Evolutionary conservation across 2,329 filamentous ascomycete genomes (phyloP), one percentile per base, ranked within the genome.

Genomic region (Claviceps digitariae): DNA sequence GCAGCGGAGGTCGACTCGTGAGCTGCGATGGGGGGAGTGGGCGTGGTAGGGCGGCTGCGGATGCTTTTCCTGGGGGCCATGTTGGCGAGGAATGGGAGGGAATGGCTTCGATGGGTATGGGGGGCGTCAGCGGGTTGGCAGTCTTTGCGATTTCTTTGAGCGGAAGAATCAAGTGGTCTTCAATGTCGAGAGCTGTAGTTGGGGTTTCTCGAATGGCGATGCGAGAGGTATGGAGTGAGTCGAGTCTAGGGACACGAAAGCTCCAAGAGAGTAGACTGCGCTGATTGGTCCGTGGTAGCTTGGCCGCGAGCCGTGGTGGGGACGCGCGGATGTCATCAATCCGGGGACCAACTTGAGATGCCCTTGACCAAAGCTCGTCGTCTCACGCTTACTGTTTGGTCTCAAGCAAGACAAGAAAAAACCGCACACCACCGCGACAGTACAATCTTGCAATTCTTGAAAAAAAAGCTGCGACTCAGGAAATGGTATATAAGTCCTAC

Each of bases 41-140:
- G 54, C 52, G 56, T 57, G 15, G 25, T 9, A 34, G 62, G 54
- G 34, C 62, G 59, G 21, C 65, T 65, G 60, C 63, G 65, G 49
- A 57, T 64, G 57, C 64, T 70, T 59, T 73, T 75, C 68, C 78
- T 81, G 46, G 76, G 73, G 49, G 76, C 72, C 77, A 79, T 61
- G 50, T 61, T 48, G 40, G 56, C 41, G 27, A 38, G 3, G 20
- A 23, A 31, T 29, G 13, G 12, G 23, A 12, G 17, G 2, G n/a
- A 15, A 10, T 38, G 29, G 47, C 9, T 49, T 6, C 2, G 7
- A 23, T n/a, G n/a, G n/a, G n/a, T n/a, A n/a, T n/a, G n/a, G n/a
- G n/a, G n/a, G n/a, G n/a, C n/a, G n/a, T n/a, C n/a, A n/a, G n/a
- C n/a, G n/a, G n/a, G n/a, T n/a, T n/a, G n/a, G n/a, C n/a, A n/a